A percentile compares a stretch with the other conserved stretches of the same genome.
phyloP scores from a whole-genome alignment of 192 early-diverging fungal species.

The Allomyces macrogynus region DNA sequence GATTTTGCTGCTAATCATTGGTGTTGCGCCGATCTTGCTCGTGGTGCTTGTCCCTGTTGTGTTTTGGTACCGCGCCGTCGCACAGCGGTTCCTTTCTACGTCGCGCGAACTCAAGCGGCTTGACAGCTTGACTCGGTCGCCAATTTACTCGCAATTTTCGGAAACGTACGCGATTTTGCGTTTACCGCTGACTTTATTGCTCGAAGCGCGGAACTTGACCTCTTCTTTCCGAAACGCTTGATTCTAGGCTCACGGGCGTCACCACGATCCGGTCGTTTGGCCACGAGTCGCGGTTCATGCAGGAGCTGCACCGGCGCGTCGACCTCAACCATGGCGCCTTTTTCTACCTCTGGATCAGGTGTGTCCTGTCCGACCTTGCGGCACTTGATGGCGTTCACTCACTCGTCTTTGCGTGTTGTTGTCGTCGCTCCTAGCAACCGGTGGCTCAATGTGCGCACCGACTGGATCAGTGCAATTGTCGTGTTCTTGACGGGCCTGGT shows the following conservation, averaged over 20 bases:
- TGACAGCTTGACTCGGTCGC: conserved; percentile 18
- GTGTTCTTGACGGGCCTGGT: conserved; percentile 47
- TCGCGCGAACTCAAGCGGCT: conserved; percentile 29
- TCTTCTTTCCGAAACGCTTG: not conserved
- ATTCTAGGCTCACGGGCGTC: conserved; percentile 21
- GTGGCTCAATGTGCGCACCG: conserved; percentile 73
- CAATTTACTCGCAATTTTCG: conserved; percentile 14
- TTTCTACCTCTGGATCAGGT: conserved; percentile 16
- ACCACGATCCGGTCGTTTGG: conserved; percentile 32
- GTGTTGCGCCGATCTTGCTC: conserved; percentile 55
- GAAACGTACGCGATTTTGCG: conserved; percentile 12
- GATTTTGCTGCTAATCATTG: conserved; percentile 38
- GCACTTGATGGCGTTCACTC: no score
- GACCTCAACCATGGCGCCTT: conserved; percentile 30
- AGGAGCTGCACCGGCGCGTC: conserved; percentile 14
- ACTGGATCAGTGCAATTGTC: conserved; percentile 54
- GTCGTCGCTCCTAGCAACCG: conserved; percentile 30
- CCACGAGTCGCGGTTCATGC: conserved; percentile 26
- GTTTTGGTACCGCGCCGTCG: conserved; percentile 29
- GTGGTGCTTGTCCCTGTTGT: conserved; percentile 35
- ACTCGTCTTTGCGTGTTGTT: no score
- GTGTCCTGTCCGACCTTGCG: no score
- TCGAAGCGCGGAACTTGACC: no score
- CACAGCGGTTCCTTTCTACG: conserved; percentile 12
- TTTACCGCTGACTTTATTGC: no score